Evolutionary conservation across 2,329 filamentous ascomycete genomes (phyloP).

Genomic region (Didymella sp.): DNA sequence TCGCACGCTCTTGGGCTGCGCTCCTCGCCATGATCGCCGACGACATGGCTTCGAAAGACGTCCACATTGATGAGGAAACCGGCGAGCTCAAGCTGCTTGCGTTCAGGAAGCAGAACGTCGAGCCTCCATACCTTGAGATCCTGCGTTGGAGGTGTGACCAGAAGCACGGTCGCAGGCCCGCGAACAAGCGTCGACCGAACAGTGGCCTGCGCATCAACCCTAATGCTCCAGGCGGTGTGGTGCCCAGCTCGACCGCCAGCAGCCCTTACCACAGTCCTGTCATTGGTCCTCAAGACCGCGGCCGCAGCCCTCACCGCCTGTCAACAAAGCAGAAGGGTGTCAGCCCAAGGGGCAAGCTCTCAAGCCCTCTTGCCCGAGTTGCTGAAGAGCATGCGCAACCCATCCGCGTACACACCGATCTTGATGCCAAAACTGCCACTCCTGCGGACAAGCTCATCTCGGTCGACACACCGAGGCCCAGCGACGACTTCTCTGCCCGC

Average conservation of each 20-base stretch:
- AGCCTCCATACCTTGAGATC: constrained; percentile 93
- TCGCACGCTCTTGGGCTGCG: constrained; percentile 88
- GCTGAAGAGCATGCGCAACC: constrained; percentile 67
- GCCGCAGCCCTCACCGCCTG: constrained; percentile 74
- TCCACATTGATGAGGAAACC: constrained; percentile 89
- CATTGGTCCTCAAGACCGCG: constrained; percentile 65
- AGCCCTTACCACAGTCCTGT: constrained; percentile 70
- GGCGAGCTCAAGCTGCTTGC: constrained; percentile 90
- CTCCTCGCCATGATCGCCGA: constrained; percentile 89
- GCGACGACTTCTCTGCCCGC: constrained; percentile 43
- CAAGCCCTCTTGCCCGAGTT: constrained; percentile 76
- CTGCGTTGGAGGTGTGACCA: constrained; percentile 94
- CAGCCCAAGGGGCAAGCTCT: constrained; percentile 70
- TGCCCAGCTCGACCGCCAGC: constrained; percentile 57
- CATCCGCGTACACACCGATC: constrained; percentile 48
- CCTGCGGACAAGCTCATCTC: constrained; percentile 53
- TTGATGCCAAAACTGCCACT: constrained; percentile 38
- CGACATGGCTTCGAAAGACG: constrained; percentile 89
- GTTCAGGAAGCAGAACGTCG: constrained; percentile 80
- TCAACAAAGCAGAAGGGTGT: constrained; percentile 64
- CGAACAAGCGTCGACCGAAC: constrained; percentile 53
- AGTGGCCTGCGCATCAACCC: constrained; percentile 62
- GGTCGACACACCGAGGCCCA: constrained; percentile 52
- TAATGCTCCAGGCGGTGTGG: constrained; percentile 53
- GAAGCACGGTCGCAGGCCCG: constrained; percentile 75